Base-by-base conservation (phyloP, 2,329 filamentous ascomycete genomes). In the Penicillium sp. region DNA sequence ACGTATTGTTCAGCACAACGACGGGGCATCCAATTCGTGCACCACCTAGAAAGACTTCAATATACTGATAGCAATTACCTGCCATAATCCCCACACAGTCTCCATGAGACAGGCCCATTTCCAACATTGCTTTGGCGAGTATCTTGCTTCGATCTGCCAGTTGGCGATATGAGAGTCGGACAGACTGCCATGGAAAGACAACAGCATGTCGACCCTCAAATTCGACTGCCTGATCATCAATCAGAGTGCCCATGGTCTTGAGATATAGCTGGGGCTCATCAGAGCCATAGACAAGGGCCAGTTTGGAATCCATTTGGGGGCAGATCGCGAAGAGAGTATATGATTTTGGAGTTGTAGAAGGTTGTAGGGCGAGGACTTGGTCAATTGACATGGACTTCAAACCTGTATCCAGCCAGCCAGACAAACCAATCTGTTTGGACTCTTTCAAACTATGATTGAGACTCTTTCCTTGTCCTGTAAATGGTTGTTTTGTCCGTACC, bases 71-170 rank as follows among this genome's bases (percentile, higher is more conserved):
- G 56, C 78, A 77, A 52, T 81, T 80, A 0, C 79, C 74, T 64
- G 86, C 86, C 83, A 90, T 88, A 60, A 90, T 86, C 19, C 83
- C 87, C 16, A 90, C 79, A 26, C 86, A 78, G 65, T 90, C 87
- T 39, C 86, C 86, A 19, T 81, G 79, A n/a, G 79, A 75, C 46
- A 90, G 81, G 2, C 86, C 86, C 70, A 84, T 79, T 14, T 81
- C 79, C 29, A 88, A 72, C 55, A 91, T 70, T 9, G 86, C 85
- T 51, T 81, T 83, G 3, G 84, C 83, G 11, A 65, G 13, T 9
- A 56, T 26, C 11, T 53, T 55, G 40, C 61, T 61, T 13, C 55
- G 47, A 23, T 54, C 58, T 2, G 56, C 58, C 13, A 67, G 47
- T 30, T 68, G 50, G 11, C 51, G 29, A 42, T 66, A 68, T 0